phyloP scores from a whole-genome alignment of 2,329 filamentous ascomycete genomes.

The Didymella keratinophila region DNA sequence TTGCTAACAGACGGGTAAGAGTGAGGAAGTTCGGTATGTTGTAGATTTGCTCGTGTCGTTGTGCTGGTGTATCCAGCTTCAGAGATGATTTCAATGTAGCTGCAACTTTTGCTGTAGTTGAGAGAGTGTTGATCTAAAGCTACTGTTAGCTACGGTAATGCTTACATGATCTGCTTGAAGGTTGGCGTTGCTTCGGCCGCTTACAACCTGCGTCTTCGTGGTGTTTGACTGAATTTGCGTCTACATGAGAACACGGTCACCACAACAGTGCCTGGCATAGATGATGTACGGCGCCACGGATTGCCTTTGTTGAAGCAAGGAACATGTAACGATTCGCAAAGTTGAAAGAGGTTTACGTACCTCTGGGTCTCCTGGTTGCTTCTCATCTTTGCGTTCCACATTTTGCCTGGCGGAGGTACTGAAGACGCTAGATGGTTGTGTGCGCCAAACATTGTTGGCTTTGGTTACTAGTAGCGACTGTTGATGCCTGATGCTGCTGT shows the following conservation, averaged over 20 bases:
- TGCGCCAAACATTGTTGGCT: conserved; percentile 5
- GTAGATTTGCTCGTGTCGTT: conserved; percentile 81
- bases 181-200: neutral
- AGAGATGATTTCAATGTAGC: conserved; percentile 40
- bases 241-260: neutral
- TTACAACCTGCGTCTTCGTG: neutral
- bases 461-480: conserved; percentile 7
- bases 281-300: neutral
- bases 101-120: conserved; percentile 33
- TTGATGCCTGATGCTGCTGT: conserved; percentile 16
- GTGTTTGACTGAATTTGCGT: neutral
- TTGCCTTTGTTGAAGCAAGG: neutral
- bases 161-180: neutral
- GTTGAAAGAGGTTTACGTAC: conserved; percentile 20
- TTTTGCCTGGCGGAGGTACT: conserved; percentile 29
- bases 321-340: no score
- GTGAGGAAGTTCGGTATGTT: conserved; percentile 95
- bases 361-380: conserved; percentile 21
- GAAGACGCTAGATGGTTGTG: conserved; percentile 24
- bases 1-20: conserved; percentile 80
- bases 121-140: conserved; percentile 8
- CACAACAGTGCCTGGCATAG: neutral
- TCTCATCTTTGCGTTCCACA: conserved; percentile 20
- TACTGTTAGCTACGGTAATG: conserved; percentile 5
- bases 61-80: conserved; percentile 32